phyloP scores from a whole-genome alignment of 345 rosid species.

The Mercurialis annua region DNA sequence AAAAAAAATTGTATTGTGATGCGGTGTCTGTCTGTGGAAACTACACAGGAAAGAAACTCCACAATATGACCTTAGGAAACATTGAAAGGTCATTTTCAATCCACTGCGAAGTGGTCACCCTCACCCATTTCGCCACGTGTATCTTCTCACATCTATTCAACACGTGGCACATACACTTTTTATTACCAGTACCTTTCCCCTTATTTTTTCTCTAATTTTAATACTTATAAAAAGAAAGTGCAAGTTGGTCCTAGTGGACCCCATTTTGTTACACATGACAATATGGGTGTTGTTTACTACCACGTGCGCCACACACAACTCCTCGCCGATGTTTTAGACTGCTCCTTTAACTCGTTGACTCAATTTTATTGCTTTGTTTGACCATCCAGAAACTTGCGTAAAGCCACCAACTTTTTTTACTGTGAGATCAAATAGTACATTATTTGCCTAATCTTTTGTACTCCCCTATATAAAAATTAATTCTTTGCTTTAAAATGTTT shows the following conservation, averaged over 20 bases:
- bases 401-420: not conserved
- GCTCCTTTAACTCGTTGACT: conserved; percentile 7
- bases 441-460: too few species aligned
- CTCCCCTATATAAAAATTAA: too few species aligned
- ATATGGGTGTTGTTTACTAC: not conserved
- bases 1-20: too few species aligned
- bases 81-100: conserved; percentile 3
- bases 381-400: too few species aligned
- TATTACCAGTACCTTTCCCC: not conserved
- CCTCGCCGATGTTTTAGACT: conserved; percentile 9
- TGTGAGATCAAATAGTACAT: too few species aligned
- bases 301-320: conserved; percentile 16
- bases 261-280: not conserved
- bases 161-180: conserved; percentile 12
- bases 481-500: too few species aligned
- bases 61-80: not conserved
- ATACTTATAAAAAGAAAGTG: not conserved
- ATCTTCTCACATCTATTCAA: not conserved
- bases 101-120: not conserved
- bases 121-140: conserved; percentile 21
- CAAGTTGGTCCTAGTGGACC: conserved; percentile 7
- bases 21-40: not conserved
- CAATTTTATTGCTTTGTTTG: fast-evolving
- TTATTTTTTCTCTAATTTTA: too few species aligned
- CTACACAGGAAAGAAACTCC: too few species aligned